Base-by-base conservation (phyloP, 2,329 filamentous ascomycete genomes). In the Apiospora marii region DNA sequence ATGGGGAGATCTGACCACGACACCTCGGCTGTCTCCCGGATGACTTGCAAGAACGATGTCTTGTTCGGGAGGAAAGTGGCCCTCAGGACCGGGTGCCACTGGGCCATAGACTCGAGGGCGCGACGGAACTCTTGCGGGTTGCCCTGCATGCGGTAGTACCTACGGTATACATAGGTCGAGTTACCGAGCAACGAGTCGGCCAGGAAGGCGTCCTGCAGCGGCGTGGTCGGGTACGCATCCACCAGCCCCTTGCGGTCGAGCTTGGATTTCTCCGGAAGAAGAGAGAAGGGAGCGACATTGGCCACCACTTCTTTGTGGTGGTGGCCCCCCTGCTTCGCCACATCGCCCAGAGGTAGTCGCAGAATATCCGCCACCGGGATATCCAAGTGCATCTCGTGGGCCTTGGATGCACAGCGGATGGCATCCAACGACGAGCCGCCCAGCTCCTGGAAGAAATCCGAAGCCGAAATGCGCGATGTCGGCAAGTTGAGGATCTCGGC, bases 191-290 rank as follows among this genome's bases (percentile, higher is more conserved):
- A 49, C 37, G 69, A 51, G 43, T 70, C 71, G 0, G 74, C 73
- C 6, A 79, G 37, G 53, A 78, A 72, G 27, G 61, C 71, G 24
- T 77, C 77, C 68, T 79, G 78, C 34, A 79, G 74, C 0, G 75
- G 71, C 0, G 78, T 79, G 16, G 74, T 74, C 14, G 77, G 77
- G 68, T 75, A 78, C 0, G 77, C 77, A 53, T 79, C 77, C 4
- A 67, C 61, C 1, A 75, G 68, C 10, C 34, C 16, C 34, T 70
- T 14, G 24, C 48, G 43, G 27, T 37, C 30, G 19, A 70, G 69
- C 24, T 70, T 70, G 27, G 30, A 37, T 6, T 61, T 37, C 1
- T n/a, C 8, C 2, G 68, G 61, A 0, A 37, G 6, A 1, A 78
- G 73, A 6, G 72, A 73, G 61, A 77, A 77, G 1, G 72, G 43